A percentile compares a stretch with the other conserved stretches of the same genome.
Conservation (phyloP, 2,329 filamentous ascomycete species). For the Talaromyces sp. region DNA sequence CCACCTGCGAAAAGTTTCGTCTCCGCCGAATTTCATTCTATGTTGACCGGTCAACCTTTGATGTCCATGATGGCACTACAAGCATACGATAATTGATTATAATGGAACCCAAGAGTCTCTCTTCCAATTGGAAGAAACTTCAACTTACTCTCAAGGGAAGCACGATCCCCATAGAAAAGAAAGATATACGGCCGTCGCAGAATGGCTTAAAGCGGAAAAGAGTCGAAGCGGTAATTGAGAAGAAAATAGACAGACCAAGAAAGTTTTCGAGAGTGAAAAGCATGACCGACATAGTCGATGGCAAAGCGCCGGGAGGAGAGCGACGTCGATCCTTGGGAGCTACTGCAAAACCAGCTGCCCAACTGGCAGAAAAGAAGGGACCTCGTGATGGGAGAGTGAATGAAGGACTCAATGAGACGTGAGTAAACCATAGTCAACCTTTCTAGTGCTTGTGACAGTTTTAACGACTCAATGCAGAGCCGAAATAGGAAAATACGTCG, state of each 20-base stretch:
- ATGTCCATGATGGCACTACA: neutral
- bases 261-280: slow-evolving; percentile 28
- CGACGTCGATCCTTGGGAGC: slow-evolving; percentile 10
- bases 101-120: slow-evolving; percentile 45
- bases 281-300: slow-evolving; percentile 28
- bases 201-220: slow-evolving; percentile 36
- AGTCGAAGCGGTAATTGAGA: slow-evolving; percentile 21
- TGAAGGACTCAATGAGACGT: slow-evolving; percentile 55
- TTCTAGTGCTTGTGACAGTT: slow-evolving; percentile 12
- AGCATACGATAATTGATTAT: neutral
- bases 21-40: neutral
- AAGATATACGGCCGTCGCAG: slow-evolving; percentile 26
- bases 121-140: slow-evolving; percentile 51
- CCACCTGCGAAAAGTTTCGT: slow-evolving; percentile 12
- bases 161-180: slow-evolving; percentile 26
- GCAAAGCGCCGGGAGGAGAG: neutral
- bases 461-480: slow-evolving; percentile 44
- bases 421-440: slow-evolving; percentile 24
- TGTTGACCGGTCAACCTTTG: neutral
- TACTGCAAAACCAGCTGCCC: slow-evolving; percentile 31
- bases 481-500: slow-evolving; percentile 82
- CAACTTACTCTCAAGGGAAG: slow-evolving; percentile 44
- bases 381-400: slow-evolving; percentile 56
- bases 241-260: slow-evolving; percentile 23
- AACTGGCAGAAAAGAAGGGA: slow-evolving; percentile 47